Evolutionary conservation across 257 asterid genomes (phyloP).

Genomic region (Solanum sejunctum): DNA sequence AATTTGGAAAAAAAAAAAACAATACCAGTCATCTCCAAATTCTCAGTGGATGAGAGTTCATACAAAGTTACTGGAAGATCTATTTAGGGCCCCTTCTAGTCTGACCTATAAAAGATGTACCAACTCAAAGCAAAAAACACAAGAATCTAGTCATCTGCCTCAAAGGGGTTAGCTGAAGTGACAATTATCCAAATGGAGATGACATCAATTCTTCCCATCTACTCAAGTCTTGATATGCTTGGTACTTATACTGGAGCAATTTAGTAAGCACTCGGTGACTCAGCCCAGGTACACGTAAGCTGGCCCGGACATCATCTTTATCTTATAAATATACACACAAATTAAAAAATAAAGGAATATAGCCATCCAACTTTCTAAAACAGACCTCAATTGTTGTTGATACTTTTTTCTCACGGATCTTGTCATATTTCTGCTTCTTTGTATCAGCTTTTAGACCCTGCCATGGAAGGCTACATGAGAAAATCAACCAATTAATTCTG

Average conservation of each 20-base stretch:
- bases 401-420: constrained; percentile 28
- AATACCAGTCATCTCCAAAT: neutral
- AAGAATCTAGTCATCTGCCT: neutral
- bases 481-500: neutral
- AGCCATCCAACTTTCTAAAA: neutral
- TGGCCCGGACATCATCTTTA: neutral
- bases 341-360: neutral
- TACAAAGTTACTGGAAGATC: neutral
- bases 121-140: neutral
- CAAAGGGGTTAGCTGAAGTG: neutral
- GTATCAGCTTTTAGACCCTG: constrained; percentile 35
- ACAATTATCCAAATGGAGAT: neutral
- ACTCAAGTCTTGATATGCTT: neutral
- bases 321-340: neutral
- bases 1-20: neutral
- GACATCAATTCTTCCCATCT: neutral
- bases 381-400: constrained; percentile 35
- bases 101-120: neutral
- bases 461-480: constrained; percentile 28
- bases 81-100: neutral
- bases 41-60: neutral
- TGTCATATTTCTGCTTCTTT: constrained; percentile 32
- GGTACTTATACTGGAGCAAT: neutral
- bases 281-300: neutral
- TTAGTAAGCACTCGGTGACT: neutral